Evolutionary conservation across 2,329 filamentous ascomycete genomes (phyloP).

Genomic region (Aspergillus nomiae): DNA sequence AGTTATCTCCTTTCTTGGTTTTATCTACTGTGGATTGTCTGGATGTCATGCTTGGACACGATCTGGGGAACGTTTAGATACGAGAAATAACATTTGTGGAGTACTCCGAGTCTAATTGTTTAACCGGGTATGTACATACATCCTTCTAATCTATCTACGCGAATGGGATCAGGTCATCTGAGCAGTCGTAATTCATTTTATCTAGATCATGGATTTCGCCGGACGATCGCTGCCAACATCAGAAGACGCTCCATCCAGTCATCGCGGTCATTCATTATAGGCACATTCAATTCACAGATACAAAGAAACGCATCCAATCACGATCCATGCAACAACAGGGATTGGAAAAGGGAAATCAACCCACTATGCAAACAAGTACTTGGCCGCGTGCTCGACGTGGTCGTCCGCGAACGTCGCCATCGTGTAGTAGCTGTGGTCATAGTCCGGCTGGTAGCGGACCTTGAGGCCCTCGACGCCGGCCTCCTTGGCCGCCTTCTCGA

Average conservation of each 20-base stretch:
- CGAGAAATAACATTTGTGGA: too few species aligned
- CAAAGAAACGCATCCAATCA: not conserved
- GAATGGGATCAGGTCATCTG: not conserved
- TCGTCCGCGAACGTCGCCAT: constrained; percentile 89
- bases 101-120: not conserved
- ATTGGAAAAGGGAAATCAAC: constrained; percentile 25
- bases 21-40: not conserved
- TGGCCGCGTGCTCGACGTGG: constrained; percentile 88
- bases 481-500: constrained; percentile 76
- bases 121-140: not conserved
- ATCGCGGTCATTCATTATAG: not conserved
- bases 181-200: not conserved
- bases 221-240: constrained; percentile 4
- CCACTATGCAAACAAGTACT: constrained; percentile 69
- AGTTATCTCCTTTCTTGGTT: not conserved
- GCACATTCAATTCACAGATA: not conserved
- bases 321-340: not conserved
- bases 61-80: not conserved
- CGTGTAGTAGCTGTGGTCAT: constrained; percentile 98
- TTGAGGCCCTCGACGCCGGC: constrained; percentile 71
- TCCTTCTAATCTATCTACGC: not conserved
- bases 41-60: not conserved
- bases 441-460: constrained; percentile 83
- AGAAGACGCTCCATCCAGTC: not conserved
- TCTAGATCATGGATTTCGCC: constrained; percentile 18